Evolutionary conservation across 768 basidiomycete species (phyloP).

Genomic region (Calvatia gigantea): DNA sequence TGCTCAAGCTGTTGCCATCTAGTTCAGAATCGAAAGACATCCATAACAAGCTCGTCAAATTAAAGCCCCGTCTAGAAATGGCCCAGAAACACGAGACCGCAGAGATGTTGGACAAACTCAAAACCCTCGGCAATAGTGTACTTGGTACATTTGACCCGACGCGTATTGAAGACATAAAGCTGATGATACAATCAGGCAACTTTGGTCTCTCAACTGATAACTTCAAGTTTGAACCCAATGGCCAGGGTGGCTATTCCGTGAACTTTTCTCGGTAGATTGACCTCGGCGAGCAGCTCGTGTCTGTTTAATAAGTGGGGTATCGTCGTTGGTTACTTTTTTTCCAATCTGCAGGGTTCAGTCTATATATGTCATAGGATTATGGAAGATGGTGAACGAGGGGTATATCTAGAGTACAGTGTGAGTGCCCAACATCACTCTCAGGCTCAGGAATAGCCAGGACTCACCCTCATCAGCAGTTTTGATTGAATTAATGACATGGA

Average conservation of each 20-base stretch:
- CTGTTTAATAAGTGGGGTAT: neutral
- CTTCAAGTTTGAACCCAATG: slow-evolving; percentile 94
- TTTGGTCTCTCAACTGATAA: slow-evolving; percentile 96
- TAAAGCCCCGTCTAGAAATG: slow-evolving; percentile 68
- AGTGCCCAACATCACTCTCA: neutral
- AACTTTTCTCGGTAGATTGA: slow-evolving; percentile 60
- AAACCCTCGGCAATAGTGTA: slow-evolving; percentile 87
- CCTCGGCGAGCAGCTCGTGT: neutral
- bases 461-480: slow-evolving; percentile 61
- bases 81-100: slow-evolving; percentile 84
- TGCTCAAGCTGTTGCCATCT: slow-evolving; percentile 63
- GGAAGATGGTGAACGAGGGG: slow-evolving; percentile 42
- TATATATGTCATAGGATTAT: slow-evolving; percentile 37
- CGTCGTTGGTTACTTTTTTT: neutral
- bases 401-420: slow-evolving; percentile 33
- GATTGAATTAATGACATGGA: slow-evolving; percentile 76
- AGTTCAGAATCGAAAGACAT: slow-evolving; percentile 44
- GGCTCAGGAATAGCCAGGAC: slow-evolving; percentile 15
- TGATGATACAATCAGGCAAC: slow-evolving; percentile 49
- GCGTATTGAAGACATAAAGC: neutral
- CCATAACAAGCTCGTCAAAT: slow-evolving; percentile 40
- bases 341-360: slow-evolving; percentile 19
- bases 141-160: slow-evolving; percentile 51
- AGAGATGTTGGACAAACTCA: slow-evolving; percentile 92
- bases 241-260: slow-evolving; percentile 94